A percentile compares a stretch with the other conserved stretches of the same genome.
Conservation (phyloP, 2,329 filamentous ascomycete species). For the Aspergillus fructus region DNA sequence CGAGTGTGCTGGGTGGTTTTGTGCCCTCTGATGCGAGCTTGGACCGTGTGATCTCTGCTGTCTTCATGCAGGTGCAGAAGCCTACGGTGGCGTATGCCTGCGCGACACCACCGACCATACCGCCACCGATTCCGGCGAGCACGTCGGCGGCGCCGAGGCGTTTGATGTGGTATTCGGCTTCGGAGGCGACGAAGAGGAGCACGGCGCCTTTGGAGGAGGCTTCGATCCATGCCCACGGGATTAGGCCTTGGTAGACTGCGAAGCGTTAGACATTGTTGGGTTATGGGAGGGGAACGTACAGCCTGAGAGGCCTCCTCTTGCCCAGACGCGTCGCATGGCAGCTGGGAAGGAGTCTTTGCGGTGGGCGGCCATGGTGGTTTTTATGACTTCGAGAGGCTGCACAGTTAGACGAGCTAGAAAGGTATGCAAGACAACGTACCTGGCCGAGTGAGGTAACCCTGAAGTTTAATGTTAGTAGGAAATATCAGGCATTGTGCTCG, state of each 20-base stretch:
- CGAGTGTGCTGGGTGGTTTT: constrained; percentile 72
- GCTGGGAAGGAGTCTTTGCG: not conserved
- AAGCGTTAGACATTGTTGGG: too few relatives aligned
- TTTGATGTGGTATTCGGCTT: constrained; percentile 91
- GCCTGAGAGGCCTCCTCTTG: not conserved
- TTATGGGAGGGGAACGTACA: too few relatives aligned
- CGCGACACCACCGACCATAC: constrained; percentile 86
- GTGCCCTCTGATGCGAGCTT: constrained; percentile 76
- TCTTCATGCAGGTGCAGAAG: constrained; percentile 99
- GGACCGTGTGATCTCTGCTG: constrained; percentile 95
- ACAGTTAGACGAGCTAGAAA: too few relatives aligned
- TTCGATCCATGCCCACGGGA: constrained; percentile 95
- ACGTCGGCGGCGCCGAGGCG: constrained; percentile 78
- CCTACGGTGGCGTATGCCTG: constrained; percentile 99
- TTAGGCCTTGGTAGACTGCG: constrained; percentile 92
- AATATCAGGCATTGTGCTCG: too few relatives aligned
- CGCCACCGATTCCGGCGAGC: constrained; percentile 78
- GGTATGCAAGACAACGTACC: too few relatives aligned
- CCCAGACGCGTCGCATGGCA: not conserved
- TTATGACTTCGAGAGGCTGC: not conserved
- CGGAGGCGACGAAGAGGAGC: constrained; percentile 93
- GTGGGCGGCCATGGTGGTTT: constrained; percentile 4
- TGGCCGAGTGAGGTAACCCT: too few relatives aligned
- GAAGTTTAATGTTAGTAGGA: too few relatives aligned
- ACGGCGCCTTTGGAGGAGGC: constrained; percentile 97